Evolutionary conservation across 176 grass and related monocot species (phyloP), one percentile per base, ranked within the genome.

Genomic region (Microstegium vimineum): DNA sequence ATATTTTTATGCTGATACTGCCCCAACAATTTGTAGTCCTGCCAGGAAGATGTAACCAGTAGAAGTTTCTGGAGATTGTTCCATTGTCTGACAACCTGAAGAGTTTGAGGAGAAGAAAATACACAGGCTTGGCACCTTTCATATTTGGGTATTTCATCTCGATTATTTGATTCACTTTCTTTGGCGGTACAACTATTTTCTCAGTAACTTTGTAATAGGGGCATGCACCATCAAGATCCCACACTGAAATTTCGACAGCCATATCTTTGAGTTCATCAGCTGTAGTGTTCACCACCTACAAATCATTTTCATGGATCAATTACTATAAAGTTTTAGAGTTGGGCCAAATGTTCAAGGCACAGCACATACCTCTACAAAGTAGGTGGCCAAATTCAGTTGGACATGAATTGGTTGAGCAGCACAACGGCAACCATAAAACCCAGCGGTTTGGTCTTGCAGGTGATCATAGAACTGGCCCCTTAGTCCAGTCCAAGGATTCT

Each of bases 391-490:
- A 93, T 98, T 98, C 51, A 98, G 81, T 63, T 98, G 95, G 49
- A 98, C 90, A 84, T 95, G 93, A 82, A 98, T 82, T 12, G 93
- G 93, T 75, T 93, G 85, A 69, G 90, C 85, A 81, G 96, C 96
- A 85, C 84, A 93, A 56, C 90, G 93, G 17, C 96, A 98, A 62
- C 93, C 93, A 74, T 90, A 95, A 86, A 98, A 93, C 23, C 96
- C 96, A 61, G 93, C 96, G 35, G 93, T 98, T 73, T 98, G 96
- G 40, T 98, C 93, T 46, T 85, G 93, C 74, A 98, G 93, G 74
- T 98, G 96, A 82, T 98, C 93, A 71, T 98, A 98, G 76, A 98
- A 95, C 76, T 98, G 96, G 40, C 96, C 96, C 84, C 93, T 83
- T 57, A 98, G 85, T 75, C 96, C 96, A 61, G 89, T 99, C 93